Evolutionary conservation across 2,329 filamentous ascomycete genomes (phyloP).

Genomic region (Botrytis deweyae): DNA sequence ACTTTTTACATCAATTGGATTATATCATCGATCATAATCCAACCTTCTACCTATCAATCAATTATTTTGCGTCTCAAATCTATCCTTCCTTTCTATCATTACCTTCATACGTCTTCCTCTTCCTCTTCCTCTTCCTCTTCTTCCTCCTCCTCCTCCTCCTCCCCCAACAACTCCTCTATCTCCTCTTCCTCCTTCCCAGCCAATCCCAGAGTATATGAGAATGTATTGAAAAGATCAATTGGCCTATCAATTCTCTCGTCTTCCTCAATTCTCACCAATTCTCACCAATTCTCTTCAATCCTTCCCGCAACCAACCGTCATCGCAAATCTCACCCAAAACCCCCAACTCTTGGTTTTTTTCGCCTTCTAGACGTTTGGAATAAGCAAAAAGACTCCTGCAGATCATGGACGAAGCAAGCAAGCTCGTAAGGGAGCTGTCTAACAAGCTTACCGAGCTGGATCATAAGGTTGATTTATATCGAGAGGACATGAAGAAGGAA

Average conservation of each 20-base stretch:
- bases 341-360: background rate
- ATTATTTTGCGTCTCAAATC: background rate
- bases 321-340: background rate
- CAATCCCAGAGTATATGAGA: background rate
- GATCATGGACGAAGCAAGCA: constrained; percentile 50
- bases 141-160: too few relatives aligned
- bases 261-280: background rate
- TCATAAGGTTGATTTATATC: constrained; percentile 55
- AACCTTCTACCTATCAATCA: background rate
- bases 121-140: too few relatives aligned
- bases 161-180: too few relatives aligned
- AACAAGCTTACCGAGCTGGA: constrained; percentile 51
- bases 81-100: background rate
- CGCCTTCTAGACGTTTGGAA: background rate
- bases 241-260: background rate
- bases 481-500: constrained; percentile 55
- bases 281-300: background rate
- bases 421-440: constrained; percentile 42
- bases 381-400: background rate
- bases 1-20: background rate
- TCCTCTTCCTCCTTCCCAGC: background rate
- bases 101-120: background rate
- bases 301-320: background rate
- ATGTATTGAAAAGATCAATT: background rate
- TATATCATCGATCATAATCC: background rate